Evolutionary conservation across 768 basidiomycete species (phyloP), one percentile per base, ranked within the genome.

Genomic region (Suillus paluster): DNA sequence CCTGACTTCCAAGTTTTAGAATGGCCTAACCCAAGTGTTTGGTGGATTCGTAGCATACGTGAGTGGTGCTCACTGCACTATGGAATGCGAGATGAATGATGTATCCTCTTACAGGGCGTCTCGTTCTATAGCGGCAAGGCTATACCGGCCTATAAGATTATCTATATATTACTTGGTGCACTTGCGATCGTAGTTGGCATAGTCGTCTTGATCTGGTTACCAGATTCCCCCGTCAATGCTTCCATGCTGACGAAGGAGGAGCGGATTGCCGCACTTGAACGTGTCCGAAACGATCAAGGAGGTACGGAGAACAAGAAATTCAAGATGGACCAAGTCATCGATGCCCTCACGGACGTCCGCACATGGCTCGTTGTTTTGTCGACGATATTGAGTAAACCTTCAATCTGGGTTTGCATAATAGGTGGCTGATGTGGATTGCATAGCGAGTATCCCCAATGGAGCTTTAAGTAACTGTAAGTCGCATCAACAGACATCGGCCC

Each of bases 361-460:
- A 86, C 87, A 1, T 90, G 86, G 86, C 66, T 88, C 14, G 81
- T 90, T 39, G 81, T 87, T 19, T 70, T 90, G 17, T 80, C 86
- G 1, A 85, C 85, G 1, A 57, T 89, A 65, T 68, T 86, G 53
- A 86, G 87, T 88, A 66, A 77, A 19, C 5, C 14, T 49, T 3
- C 36, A 15, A 6, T 15, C 38, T 21, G 10, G n/a, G n/a, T 15
- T 12, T 39, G 23, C 8, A 38, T 27, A 60, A 38, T 61, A 39
- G 11, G 33, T 11, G 10, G 25, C 59, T 71, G 33, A 65, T 59
- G 8, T 58, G 33, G 36, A 44, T 53, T 19, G 56, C 49, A 44
- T 48, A 89, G 87, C 85, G 59, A 88, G 85, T 65, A 84, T 89
- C 38, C 87, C 88, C 0, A 89, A 87, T 66, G 87, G 88, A 21